These are phyloP conservation scores for Carallia brachiata DNA, from an alignment of 345 rosid species.

Conservation along the genomic window DNA sequence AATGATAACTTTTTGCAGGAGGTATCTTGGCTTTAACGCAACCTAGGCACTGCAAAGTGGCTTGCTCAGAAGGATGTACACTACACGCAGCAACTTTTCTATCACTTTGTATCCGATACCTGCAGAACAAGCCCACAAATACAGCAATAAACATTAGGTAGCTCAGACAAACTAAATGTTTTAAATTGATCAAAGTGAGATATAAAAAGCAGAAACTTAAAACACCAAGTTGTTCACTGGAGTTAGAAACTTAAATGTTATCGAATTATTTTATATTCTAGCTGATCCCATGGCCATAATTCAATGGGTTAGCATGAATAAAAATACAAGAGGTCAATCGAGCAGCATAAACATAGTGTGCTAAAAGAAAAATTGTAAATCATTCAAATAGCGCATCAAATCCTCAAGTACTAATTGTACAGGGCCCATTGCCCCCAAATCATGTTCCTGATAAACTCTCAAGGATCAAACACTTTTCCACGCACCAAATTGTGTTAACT, in stretches of 20 bases:
- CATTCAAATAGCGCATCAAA: too few species aligned
- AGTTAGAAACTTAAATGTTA: neutral
- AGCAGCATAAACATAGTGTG: too few species aligned
- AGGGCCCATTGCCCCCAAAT: neutral
- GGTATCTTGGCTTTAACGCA: constrained; percentile 86
- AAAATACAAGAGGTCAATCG: too few species aligned
- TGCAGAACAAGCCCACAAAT: constrained; percentile 33
- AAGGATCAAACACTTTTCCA: neutral
- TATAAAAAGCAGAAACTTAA: neutral
- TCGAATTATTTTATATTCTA: neutral
- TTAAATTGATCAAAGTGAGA: neutral
- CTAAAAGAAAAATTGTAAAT: too few species aligned
- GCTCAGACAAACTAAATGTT: neutral
- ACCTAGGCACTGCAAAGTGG: constrained; percentile 86
- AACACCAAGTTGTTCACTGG: neutral
- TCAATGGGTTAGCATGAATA: neutral
- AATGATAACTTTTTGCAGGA: constrained; percentile 86
- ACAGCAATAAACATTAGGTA: constrained; percentile 1
- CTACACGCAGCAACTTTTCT: constrained; percentile 83
- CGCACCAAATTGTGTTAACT: neutral
- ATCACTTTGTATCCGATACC: constrained; percentile 94
- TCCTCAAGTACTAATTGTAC: too few species aligned
- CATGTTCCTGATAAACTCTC: neutral
- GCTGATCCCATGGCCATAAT: neutral
- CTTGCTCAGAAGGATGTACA: constrained; percentile 84